These are phyloP conservation scores for Euryodendron excelsum DNA, from an alignment of 148 eudicot species.

Conservation along the genomic window DNA sequence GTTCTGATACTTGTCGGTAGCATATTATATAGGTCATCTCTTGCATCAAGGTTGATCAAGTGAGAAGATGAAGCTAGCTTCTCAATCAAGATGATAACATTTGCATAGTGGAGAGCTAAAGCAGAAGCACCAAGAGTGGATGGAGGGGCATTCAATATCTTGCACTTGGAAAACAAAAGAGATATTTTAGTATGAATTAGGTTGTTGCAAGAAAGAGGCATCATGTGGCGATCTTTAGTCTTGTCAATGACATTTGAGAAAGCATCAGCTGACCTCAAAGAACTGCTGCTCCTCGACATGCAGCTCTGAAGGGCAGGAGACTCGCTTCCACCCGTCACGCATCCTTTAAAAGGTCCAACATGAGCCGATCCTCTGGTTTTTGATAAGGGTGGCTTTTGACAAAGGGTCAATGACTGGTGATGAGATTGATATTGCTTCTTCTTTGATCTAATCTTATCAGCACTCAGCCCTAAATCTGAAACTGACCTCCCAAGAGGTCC, in stretches of 20 bases:
- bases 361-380: conserved; percentile 43
- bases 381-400: conserved; percentile 28
- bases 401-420: conserved; percentile 19
- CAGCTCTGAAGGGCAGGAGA: conserved; percentile 52
- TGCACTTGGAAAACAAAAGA: conserved; percentile 42
- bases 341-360: conserved; percentile 66
- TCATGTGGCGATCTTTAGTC: conserved; percentile 10
- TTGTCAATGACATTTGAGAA: conserved; percentile 15
- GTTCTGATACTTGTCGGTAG: conserved; percentile 57
- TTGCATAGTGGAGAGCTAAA: conserved; percentile 79
- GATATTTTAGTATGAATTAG: conserved; percentile 18
- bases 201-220: conserved; percentile 11
- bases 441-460: conserved; percentile 39
- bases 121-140: conserved; percentile 65
- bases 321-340: conserved; percentile 53
- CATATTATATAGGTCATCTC: conserved; percentile 80
- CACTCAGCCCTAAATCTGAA: conserved; percentile 45
- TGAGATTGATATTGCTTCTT: conserved; percentile 32
- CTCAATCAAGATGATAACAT: conserved; percentile 67
- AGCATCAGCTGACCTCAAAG: conserved; percentile 28
- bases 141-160: conserved; percentile 40
- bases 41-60: conserved; percentile 62
- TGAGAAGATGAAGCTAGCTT: conserved; percentile 72
- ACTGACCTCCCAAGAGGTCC: conserved; percentile 56
- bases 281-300: conserved; percentile 25